phyloP scores from a whole-genome alignment of 78 protist genomes.

The Mastigamoeba balamuthi region DNA sequence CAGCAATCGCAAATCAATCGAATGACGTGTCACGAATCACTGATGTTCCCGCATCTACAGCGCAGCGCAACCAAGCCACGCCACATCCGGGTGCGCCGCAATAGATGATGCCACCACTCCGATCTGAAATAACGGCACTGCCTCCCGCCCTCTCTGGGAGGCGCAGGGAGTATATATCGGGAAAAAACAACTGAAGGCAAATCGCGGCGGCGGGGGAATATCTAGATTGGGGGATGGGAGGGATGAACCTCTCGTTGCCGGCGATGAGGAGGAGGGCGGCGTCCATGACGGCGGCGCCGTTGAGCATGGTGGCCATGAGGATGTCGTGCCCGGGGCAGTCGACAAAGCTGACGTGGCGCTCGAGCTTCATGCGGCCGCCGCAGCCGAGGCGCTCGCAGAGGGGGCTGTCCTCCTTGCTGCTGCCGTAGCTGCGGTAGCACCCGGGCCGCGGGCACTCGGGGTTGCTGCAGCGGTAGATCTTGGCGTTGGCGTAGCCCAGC shows the following conservation, averaged over 20 bases:
- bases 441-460: conserved; percentile 84
- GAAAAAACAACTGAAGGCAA: neutral
- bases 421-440: conserved; percentile 68
- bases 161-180: no score
- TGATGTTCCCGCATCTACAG: no score
- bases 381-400: conserved; percentile 66
- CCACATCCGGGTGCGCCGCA: no score
- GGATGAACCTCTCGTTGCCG: conserved; percentile 76
- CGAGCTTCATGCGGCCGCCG: conserved; percentile 53
- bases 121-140: no score
- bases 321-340: conserved; percentile 98
- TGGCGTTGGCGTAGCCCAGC: conserved; percentile 99
- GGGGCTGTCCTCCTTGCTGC: conserved; percentile 51
- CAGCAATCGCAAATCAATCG: no score
- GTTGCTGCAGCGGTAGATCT: conserved; percentile 80
- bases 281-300: conserved; percentile 99
- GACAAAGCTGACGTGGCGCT: conserved; percentile 82
- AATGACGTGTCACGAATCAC: no score
- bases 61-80: no score
- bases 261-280: conserved; percentile 99
- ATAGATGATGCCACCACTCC: no score
- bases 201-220: neutral
- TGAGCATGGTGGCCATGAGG: conserved; percentile 99
- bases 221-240: neutral
- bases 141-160: no score